Base-by-base conservation (phyloP, 78 protist genomes). In the Isochrysis galbana region DNA sequence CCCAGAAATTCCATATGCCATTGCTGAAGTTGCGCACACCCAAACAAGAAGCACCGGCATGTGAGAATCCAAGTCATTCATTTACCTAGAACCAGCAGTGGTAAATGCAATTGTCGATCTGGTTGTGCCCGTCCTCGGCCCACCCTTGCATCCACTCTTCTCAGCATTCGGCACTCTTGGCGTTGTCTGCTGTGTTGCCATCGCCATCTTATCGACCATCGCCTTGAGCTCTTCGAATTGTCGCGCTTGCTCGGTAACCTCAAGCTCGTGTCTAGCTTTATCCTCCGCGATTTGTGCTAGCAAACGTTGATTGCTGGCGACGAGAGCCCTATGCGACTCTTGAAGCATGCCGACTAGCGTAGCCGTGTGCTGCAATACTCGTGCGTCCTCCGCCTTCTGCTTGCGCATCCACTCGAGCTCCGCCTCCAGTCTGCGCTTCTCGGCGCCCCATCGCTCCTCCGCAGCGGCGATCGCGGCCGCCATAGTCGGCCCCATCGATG, bases 241-340 rank as follows among this genome's bases (percentile, higher is more conserved):
- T 7, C 61, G 61, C 61, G 61, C 61, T 7, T 51, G 61, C 61
- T 19, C 14, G 29, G 7, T 51, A 7, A 51, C 29, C 61, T 51
- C 61, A 7, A 19, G 29, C 61, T 51, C 74, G 74, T 67, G 74
- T n/a, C 74, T 11, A 23, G 17, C 36, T n/a, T 67, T 67, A n/a
- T 26, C 36, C 32, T 67, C 74, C 32, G 36, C 32, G 36, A 26
- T 26, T 41, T 72, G 44, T 17, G 41, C 11, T 14, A 72, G 82
- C 44, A 72, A 41, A 23, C 22, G 44, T 23, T 29, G 14, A 41
- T 72, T 72, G 32, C 32, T 34, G 44, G 36, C 14, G 44, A 72
- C 82, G 82, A 72, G 82, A 19, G 82, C 82, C 32, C 17, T 7
- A 41, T 72, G 82, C 82, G 82, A 29, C 82, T 72, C 82, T 41